Base-by-base conservation (phyloP, 768 basidiomycete species). In the Neoboletus magnificus region DNA sequence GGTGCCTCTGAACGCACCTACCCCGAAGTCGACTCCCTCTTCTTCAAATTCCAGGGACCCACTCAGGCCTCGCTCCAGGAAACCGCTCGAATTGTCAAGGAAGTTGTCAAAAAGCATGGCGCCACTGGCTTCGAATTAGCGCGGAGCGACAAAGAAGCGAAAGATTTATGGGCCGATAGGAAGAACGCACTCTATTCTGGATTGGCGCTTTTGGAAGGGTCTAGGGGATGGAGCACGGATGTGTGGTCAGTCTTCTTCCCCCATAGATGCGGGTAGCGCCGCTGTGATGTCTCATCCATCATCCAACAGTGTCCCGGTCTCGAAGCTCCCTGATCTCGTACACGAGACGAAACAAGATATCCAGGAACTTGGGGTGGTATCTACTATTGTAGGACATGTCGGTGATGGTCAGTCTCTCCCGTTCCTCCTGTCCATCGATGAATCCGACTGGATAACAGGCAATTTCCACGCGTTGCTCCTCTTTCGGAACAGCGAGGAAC, bases 21-120 rank as follows among this genome's bases (percentile, higher is more conserved):
- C 71, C 80, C 81, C 1, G 82, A 80, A 50, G 75, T 73, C 27
- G 89, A 92, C 66, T 83, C 81, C 22, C 77, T 96, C 12, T 91
- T 93, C 74, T 89, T 96, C 80, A 92, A 93, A 69, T 84, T 96
- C 68, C 89, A 92, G 62, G 89, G 89, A 12, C 79, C 85, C 10
- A 80, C 84, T 1, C 73, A 75, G 1, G 72, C 77, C 2, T 79
- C 84, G 4, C 71, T 91, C n/a, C 66, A 74, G 2, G 87, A 88
- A 59, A 83, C 85, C 0, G 82, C 85, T 0, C 72, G 74, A 7
- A 76, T 86, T 16, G 83, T 87, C 25, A 75, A 83, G 59, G 71
- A 71, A 47, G 75, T 91, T 30, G 77, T 82, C 10, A 75, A 78
- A 66, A 82, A 79, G 64, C 79, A 93, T 54, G 87, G 87, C 0